phyloP scores from a whole-genome alignment of 2,329 filamentous ascomycete species.

The Ceratocystis colombiana region DNA sequence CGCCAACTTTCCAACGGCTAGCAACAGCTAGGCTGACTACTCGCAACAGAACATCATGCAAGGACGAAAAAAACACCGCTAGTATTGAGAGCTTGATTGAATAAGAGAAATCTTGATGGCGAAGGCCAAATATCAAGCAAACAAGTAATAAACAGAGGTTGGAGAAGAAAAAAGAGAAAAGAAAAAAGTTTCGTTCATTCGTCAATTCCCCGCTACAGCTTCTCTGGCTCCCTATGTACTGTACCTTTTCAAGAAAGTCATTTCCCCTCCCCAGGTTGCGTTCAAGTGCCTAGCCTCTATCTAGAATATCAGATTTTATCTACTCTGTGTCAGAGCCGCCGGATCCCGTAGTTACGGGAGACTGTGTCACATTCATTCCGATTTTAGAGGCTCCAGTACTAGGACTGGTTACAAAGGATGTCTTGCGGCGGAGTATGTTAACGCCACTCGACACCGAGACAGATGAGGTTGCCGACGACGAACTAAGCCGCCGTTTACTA shows the following conservation, averaged over 20 bases:
- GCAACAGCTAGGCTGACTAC: no score
- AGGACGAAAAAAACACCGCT: slow-evolving; percentile 1
- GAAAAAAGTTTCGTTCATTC: slow-evolving; percentile 12
- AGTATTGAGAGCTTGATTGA: not conserved
- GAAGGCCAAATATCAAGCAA: slow-evolving; percentile 10
- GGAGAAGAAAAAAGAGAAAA: slow-evolving; percentile 16
- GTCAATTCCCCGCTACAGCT: not conserved
- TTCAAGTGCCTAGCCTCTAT: not conserved
- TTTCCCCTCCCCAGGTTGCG: not conserved
- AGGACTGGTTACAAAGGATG: slow-evolving; percentile 37
- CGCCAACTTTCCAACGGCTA: no score
- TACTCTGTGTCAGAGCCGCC: slow-evolving; percentile 35
- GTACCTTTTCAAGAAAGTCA: not conserved
- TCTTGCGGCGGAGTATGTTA: slow-evolving; percentile 36
- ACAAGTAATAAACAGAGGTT: slow-evolving; percentile 1
- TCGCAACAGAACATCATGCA: not conserved
- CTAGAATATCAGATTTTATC: not conserved
- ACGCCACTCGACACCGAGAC: slow-evolving; percentile 33
- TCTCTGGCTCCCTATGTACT: not conserved
- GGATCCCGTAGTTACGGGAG: slow-evolving; percentile 36
- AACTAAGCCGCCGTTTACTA: slow-evolving; percentile 52
- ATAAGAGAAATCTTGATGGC: not conserved
- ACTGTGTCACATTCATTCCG: slow-evolving; percentile 46
- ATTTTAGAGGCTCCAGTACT: slow-evolving; percentile 43
- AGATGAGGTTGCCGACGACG: slow-evolving; percentile 42